A percentile compares a stretch with the other conserved stretches of the same genome.
Evolutionary conservation across 108 stramenopile genomes (phyloP).

Genomic region (Aurantiochytrium sp.): DNA sequence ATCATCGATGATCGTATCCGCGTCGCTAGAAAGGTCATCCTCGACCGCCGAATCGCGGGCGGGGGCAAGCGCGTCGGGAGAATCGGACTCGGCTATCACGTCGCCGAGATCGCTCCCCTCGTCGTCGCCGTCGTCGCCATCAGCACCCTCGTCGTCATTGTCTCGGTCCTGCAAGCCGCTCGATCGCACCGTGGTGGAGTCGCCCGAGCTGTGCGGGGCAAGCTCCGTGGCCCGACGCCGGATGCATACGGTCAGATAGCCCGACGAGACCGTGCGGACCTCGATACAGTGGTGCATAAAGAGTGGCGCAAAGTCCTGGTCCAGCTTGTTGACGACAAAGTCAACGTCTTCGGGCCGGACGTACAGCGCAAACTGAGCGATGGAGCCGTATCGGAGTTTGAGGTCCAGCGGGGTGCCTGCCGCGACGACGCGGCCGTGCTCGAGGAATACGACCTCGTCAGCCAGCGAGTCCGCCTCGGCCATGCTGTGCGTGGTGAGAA

Average conservation of each 20-base stretch:
- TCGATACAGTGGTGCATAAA: neutral
- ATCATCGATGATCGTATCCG: too few species aligned
- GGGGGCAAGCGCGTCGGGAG: too few species aligned
- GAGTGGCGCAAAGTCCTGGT: neutral
- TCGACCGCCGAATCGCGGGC: too few species aligned
- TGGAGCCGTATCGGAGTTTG: conserved; percentile 54
- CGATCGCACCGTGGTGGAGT: neutral
- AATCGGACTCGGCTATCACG: too few species aligned
- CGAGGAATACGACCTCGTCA: conserved; percentile 62
- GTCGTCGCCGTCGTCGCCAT: too few species aligned
- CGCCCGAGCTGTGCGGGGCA: neutral
- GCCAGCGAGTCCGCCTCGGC: conserved; percentile 62
- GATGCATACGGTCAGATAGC: neutral
- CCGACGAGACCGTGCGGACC: neutral
- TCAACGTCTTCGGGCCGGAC: neutral
- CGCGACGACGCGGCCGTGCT: conserved; percentile 51
- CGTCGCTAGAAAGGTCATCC: too few species aligned
- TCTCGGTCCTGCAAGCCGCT: neutral
- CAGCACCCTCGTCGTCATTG: neutral
- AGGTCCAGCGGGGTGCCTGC: conserved; percentile 59
- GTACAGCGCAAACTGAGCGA: neutral
- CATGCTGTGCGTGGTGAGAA: conserved; percentile 66
- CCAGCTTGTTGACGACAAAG: neutral
- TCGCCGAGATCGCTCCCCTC: too few species aligned
- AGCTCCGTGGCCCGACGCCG: neutral